phyloP scores from a whole-genome alignment of 441 rosid genomes.

The Jatropha multifida region DNA sequence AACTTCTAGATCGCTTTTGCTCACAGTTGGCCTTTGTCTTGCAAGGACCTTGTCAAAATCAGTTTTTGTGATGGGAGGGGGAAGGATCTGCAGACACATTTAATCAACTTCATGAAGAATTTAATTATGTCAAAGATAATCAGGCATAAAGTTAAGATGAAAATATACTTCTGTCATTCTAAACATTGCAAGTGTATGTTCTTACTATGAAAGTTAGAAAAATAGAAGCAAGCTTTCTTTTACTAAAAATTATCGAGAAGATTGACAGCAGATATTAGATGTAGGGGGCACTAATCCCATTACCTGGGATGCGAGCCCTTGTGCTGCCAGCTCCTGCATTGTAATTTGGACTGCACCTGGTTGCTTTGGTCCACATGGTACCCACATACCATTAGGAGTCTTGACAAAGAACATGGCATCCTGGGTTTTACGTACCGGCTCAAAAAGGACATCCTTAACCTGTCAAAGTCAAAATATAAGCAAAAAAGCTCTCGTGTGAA shows the following conservation, averaged over 20 bases:
- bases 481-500: neutral
- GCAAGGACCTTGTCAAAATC: constrained; percentile 98
- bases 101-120: constrained; percentile 12
- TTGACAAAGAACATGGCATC: constrained; percentile 92
- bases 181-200: neutral
- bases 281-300: constrained; percentile 1
- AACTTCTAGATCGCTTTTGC: constrained; percentile 90
- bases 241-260: neutral
- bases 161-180: neutral
- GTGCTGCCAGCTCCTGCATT: constrained; percentile 88
- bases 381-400: constrained; percentile 69
- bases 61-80: constrained; percentile 79
- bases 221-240: neutral
- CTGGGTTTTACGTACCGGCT: constrained; percentile 97
- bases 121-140: neutral
- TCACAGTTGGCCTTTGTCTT: constrained; percentile 96
- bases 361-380: constrained; percentile 97
- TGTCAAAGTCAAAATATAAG: constrained; percentile 28
- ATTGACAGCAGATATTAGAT: neutral
- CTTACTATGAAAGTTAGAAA: neutral
- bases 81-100: constrained; percentile 67
- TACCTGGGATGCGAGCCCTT: constrained; percentile 85
- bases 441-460: constrained; percentile 98
- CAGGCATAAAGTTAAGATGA: neutral
- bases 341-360: constrained; percentile 78